Conservation (phyloP, 1,284 basidiomycete genomes). For the Sanghuangporus weigelae region DNA sequence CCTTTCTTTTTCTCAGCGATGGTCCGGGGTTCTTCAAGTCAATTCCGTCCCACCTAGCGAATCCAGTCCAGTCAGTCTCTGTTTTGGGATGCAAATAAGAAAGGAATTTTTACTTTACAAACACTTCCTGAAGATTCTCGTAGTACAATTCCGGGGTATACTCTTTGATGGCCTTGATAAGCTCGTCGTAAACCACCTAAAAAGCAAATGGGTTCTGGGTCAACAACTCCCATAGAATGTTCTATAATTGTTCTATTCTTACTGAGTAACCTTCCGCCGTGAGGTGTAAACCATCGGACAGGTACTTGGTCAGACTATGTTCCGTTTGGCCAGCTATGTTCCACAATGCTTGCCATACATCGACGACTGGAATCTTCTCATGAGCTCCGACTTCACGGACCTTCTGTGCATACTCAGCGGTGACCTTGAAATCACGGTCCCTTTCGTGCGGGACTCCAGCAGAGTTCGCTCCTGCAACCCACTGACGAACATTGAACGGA, state of each 20-base stretch:
- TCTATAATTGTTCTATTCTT: conserved; percentile 4
- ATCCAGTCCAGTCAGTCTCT: conserved; percentile 2
- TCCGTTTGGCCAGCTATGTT: conserved; percentile 58
- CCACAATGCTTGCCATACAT: conserved; percentile 67
- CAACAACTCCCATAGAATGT: neutral
- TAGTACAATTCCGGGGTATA: conserved; percentile 67
- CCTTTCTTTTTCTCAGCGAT: conserved; percentile 27
- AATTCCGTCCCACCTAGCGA: conserved; percentile 36
- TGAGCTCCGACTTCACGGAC: conserved; percentile 55
- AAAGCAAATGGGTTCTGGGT: neutral
- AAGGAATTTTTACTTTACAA: conserved; percentile 41
- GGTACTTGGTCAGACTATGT: conserved; percentile 41
- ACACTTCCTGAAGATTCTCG: conserved; percentile 49
- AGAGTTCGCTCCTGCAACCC: conserved; percentile 38
- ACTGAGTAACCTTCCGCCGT: conserved; percentile 62
- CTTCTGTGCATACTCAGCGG: conserved; percentile 64
- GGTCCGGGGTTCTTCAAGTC: conserved; percentile 30
- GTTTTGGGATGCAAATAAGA: conserved; percentile 8
- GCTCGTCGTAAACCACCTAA: conserved; percentile 61
- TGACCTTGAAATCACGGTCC: conserved; percentile 58
- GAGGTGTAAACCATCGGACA: conserved; percentile 76
- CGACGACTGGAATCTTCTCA: conserved; percentile 54
- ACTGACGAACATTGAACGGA: conserved; percentile 65
- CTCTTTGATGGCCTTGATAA: conserved; percentile 52
- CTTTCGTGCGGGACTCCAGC: conserved; percentile 39